Conservation (phyloP, 352 stramenopile genomes). For the Pythium inflatum region DNA sequence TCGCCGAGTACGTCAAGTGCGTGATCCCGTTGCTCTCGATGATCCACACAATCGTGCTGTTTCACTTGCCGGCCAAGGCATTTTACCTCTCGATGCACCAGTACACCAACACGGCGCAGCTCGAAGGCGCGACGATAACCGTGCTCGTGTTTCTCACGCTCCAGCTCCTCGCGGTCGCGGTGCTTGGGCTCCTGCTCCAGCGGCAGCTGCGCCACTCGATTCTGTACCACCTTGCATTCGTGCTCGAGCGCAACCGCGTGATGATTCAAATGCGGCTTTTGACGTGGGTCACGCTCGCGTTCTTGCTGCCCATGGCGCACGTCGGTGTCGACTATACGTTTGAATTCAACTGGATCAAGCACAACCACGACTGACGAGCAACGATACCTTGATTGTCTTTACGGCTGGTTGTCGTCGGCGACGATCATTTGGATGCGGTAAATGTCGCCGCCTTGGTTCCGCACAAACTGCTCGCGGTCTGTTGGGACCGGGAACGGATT, state of each 20-base stretch:
- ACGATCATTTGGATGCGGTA: conserved; percentile 44
- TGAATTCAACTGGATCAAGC: conserved; percentile 35
- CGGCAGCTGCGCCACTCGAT: conserved; percentile 34
- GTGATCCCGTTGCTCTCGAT: conserved; percentile 38
- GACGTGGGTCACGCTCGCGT: conserved; percentile 34
- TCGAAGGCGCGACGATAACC: conserved; percentile 6
- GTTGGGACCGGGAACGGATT: conserved; percentile 76
- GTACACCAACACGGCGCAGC: conserved; percentile 5
- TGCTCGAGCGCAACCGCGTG: conserved; percentile 38
- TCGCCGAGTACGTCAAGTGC: conserved; percentile 49
- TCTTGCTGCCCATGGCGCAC: conserved; percentile 39
- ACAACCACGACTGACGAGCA: not conserved
- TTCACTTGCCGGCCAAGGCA: conserved; percentile 35
- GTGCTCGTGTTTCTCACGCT: conserved; percentile 31
- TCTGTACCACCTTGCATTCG: conserved; percentile 40
- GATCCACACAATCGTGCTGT: conserved; percentile 38
- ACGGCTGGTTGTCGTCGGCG: not conserved
- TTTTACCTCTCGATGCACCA: conserved; percentile 38
- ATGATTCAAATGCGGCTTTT: conserved; percentile 42
- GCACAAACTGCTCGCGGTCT: conserved; percentile 76
- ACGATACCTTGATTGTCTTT: too few relatives aligned
- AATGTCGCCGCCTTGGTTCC: conserved; percentile 68
- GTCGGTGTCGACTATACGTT: conserved; percentile 40
- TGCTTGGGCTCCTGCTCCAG: conserved; percentile 23
- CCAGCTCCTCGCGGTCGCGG: conserved; percentile 37